Percentiles rank a stretch among this genome's conserved stretches.
These are phyloP conservation scores for Tilletiaria anomala DNA, from an alignment of 1,284 basidiomycete genomes.

Conservation along the genomic window DNA sequence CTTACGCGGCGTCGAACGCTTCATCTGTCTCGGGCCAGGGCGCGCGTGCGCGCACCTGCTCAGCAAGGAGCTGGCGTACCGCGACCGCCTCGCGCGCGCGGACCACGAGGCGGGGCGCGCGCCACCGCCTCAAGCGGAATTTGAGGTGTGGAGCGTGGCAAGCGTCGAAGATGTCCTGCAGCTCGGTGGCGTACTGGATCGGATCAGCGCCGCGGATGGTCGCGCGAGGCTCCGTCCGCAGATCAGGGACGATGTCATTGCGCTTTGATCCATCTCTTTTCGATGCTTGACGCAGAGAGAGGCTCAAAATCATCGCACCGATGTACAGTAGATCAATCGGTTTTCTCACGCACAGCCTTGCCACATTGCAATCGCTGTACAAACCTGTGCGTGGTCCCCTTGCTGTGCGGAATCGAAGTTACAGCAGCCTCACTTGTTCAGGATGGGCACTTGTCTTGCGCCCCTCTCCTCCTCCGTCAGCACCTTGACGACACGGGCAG, in stretches of 20 bases:
- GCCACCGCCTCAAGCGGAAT: conserved; percentile 4
- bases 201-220: background rate
- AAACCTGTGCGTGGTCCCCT: too few relatives aligned
- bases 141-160: conserved; percentile 29
- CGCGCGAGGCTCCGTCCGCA: too few relatives aligned
- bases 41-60: conserved; percentile 34
- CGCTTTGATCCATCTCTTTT: too few relatives aligned
- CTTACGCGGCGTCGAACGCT: conserved; percentile 21
- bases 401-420: too few relatives aligned
- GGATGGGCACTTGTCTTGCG: too few relatives aligned
- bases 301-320: too few relatives aligned
- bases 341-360: too few relatives aligned
- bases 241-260: too few relatives aligned
- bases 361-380: too few relatives aligned
- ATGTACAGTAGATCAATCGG: too few relatives aligned
- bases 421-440: too few relatives aligned
- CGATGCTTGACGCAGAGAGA: too few relatives aligned
- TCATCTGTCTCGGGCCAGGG: conserved; percentile 35
- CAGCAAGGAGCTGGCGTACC: conserved; percentile 31
- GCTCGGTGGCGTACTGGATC: conserved; percentile 8
- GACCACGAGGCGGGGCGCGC: conserved; percentile 2
- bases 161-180: conserved; percentile 26
- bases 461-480: conserved; percentile 17
- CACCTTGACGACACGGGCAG: conserved; percentile 42
- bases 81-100: conserved; percentile 7